Percentiles rank a stretch among this genome's conserved stretches.
Evolutionary conservation across 495 filamentous ascomycete species (phyloP).

Genomic region (Articulospora tetracladia): DNA sequence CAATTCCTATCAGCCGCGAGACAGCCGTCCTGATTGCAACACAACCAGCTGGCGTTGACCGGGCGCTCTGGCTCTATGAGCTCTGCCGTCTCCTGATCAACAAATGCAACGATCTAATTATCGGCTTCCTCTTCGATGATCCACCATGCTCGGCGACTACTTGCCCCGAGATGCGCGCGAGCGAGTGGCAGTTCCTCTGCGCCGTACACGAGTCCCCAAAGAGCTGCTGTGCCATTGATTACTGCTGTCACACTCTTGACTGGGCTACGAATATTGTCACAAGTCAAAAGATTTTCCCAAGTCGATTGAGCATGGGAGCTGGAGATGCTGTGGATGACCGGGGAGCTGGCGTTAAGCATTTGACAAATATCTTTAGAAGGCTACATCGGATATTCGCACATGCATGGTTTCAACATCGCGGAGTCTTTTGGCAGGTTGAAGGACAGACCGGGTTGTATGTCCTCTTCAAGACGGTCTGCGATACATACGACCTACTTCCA

Average conservation of each 20-base stretch:
- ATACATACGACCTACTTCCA: conserved; percentile 81
- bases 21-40: conserved; percentile 70
- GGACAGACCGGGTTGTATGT: conserved; percentile 81
- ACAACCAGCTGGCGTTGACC: conserved; percentile 75
- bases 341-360: conserved; percentile 68
- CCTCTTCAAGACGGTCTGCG: conserved; percentile 95
- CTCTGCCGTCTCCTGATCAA: conserved; percentile 91
- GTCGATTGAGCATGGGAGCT: conserved; percentile 67
- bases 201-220: conserved; percentile 95
- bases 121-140: conserved; percentile 85
- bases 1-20: conserved; percentile 65
- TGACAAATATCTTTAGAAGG: conserved; percentile 90
- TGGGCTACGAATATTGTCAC: conserved; percentile 92
- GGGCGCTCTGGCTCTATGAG: conserved; percentile 93
- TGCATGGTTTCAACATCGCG: conserved; percentile 95
- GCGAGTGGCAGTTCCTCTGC: conserved; percentile 98
- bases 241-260: conserved; percentile 97
- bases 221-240: conserved; percentile 95
- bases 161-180: conserved; percentile 96
- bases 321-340: conserved; percentile 49
- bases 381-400: conserved; percentile 97
- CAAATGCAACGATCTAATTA: conserved; percentile 86
- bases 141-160: conserved; percentile 82
- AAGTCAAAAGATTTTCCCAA: conserved; percentile 87
- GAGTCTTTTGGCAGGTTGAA: conserved; percentile 97